Evolutionary conservation across 129 eudicot genomes (phyloP).

Genomic region (Mikania micrantha): DNA sequence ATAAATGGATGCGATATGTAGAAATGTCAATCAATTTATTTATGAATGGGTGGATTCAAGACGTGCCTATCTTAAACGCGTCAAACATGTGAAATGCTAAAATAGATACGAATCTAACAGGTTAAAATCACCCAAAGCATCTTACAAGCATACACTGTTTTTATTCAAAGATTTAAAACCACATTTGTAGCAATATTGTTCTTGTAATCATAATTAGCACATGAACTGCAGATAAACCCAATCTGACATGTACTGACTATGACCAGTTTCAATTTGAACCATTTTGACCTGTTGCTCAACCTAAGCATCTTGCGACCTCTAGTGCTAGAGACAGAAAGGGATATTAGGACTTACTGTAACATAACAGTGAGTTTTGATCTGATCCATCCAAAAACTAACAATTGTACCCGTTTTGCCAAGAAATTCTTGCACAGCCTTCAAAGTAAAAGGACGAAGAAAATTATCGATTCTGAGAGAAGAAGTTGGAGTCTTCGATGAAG

Average conservation of each 20-base stretch:
- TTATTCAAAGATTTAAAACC: neutral
- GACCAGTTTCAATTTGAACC: neutral
- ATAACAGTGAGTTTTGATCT: conserved; percentile 92
- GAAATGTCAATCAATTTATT: neutral
- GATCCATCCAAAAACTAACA: conserved; percentile 95
- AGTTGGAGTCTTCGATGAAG: conserved; percentile 58
- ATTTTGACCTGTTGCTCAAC: neutral
- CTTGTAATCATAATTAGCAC: neutral
- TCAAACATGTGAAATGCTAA: neutral
- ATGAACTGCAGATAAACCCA: neutral
- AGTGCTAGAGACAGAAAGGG: neutral
- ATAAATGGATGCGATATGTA: neutral
- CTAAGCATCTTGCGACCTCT: neutral
- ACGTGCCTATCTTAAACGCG: neutral
- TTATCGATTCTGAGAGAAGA: conserved; percentile 72
- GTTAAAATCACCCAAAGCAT: neutral
- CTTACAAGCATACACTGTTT: neutral
- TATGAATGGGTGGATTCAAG: neutral
- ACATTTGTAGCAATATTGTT: neutral
- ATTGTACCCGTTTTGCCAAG: conserved; percentile 80
- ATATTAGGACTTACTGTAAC: conserved; percentile 50
- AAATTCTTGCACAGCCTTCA: conserved; percentile 95
- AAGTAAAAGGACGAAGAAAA: conserved; percentile 88
- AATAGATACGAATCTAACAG: neutral
- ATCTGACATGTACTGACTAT: neutral